Percentiles rank a stretch among this genome's conserved stretches.
phyloP scores from a whole-genome alignment of 2,329 filamentous ascomycete genomes.

The Xylaria sp. region DNA sequence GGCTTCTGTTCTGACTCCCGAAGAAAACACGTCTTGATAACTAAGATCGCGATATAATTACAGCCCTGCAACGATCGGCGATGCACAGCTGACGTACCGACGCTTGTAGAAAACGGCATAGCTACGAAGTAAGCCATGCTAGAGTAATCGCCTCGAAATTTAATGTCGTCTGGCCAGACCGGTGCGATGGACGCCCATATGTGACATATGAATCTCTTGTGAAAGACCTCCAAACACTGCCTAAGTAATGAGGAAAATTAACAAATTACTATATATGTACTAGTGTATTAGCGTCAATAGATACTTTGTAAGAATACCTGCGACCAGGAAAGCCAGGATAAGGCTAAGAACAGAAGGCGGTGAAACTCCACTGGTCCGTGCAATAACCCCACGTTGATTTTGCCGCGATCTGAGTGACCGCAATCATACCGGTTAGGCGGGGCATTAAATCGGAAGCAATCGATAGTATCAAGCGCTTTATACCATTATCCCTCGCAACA shows the following conservation, averaged over 20 bases:
- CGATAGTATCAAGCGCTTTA: slow-evolving; percentile 9
- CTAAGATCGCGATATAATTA: neutral
- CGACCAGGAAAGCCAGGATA: too few species aligned
- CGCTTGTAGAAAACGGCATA: neutral
- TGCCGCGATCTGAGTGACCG: slow-evolving; percentile 25
- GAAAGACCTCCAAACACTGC: too few species aligned
- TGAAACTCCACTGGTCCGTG: slow-evolving; percentile 17
- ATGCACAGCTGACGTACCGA: neutral
- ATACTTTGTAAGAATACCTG: too few species aligned
- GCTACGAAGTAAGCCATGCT: neutral
- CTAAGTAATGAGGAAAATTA: too few species aligned
- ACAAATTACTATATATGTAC: too few species aligned
- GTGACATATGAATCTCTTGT: neutral
- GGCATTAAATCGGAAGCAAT: slow-evolving; percentile 20
- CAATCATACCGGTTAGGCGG: slow-evolving; percentile 19
- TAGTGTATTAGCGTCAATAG: too few species aligned
- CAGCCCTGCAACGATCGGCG: neutral
- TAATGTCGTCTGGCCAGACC: neutral
- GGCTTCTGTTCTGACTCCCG: neutral
- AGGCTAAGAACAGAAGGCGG: slow-evolving; percentile 31
- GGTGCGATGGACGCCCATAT: too few species aligned
- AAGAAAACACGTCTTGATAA: neutral
- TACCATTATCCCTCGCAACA: neutral
- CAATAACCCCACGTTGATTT: slow-evolving; percentile 38
- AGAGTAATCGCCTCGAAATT: neutral